phyloP scores from a whole-genome alignment of 345 rosid species.

The Moricandia moricandioides region DNA sequence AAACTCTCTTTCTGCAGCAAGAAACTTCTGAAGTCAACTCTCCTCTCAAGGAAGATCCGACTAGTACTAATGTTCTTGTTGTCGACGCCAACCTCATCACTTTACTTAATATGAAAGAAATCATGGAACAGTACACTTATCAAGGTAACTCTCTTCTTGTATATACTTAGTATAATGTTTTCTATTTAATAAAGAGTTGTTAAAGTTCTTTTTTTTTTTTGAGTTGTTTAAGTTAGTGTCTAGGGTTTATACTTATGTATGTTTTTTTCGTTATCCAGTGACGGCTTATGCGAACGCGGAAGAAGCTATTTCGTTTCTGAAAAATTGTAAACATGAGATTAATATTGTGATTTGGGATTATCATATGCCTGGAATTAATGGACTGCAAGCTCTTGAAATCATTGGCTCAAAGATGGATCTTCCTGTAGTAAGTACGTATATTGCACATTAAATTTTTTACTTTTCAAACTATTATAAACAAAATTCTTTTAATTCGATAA shows the following conservation, averaged over 20 bases:
- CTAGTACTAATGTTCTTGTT: conserved; percentile 2
- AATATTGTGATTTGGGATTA: conserved; percentile 27
- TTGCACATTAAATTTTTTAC: background rate
- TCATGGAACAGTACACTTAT: background rate
- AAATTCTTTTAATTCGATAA: background rate
- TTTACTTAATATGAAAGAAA: background rate
- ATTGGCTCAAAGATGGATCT: conserved; percentile 11
- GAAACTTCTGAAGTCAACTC: conserved; percentile 5
- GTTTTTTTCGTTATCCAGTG: conserved; percentile 1
- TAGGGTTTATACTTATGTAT: background rate
- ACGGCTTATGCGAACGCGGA: background rate
- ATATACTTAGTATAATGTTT: background rate
- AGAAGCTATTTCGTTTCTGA: conserved; percentile 14
- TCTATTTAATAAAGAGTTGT: background rate
- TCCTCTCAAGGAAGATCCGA: background rate
- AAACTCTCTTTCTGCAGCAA: background rate
- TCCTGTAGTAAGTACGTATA: conserved; percentile 25
- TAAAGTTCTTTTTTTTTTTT: background rate
- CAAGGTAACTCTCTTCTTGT: conserved; percentile 5
- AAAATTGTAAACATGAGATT: background rate
- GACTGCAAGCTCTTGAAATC: conserved; percentile 22
- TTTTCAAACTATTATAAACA: background rate
- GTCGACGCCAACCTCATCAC: background rate
- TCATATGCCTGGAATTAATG: conserved; percentile 27
- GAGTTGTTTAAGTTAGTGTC: background rate